Evolutionary conservation across 2,329 filamentous ascomycete species (phyloP).

Genomic region (Eutypella sp.): DNA sequence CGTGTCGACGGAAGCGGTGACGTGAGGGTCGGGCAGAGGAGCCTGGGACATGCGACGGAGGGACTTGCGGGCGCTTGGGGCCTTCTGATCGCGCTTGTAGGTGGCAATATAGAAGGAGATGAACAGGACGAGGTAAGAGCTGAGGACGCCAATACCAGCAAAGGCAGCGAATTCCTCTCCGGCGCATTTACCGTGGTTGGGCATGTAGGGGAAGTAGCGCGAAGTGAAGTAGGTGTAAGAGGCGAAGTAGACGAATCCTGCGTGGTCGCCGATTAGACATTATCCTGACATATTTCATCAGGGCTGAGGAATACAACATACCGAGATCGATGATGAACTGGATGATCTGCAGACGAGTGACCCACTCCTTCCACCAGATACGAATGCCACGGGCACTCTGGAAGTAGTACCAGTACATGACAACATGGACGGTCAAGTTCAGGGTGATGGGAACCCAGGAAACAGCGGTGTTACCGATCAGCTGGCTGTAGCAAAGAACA

Average conservation of each 20-base stretch:
- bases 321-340: slow-evolving; percentile 97
- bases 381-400: slow-evolving; percentile 91
- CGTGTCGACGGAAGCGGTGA: slow-evolving; percentile 57
- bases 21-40: slow-evolving; percentile 75
- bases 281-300: background rate
- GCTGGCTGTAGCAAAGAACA: slow-evolving; percentile 95
- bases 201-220: slow-evolving; percentile 80
- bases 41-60: slow-evolving; percentile 62
- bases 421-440: slow-evolving; percentile 90
- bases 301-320: slow-evolving; percentile 41
- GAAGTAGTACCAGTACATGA: slow-evolving; percentile 99
- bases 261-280: slow-evolving; percentile 17
- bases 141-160: slow-evolving; percentile 84
- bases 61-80: slow-evolving; percentile 72
- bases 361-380: slow-evolving; percentile 99
- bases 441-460: slow-evolving; percentile 93
- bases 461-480: slow-evolving; percentile 86
- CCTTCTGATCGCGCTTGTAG: slow-evolving; percentile 83
- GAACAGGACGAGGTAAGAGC: slow-evolving; percentile 94
- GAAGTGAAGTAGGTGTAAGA: slow-evolving; percentile 98
- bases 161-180: slow-evolving; percentile 97
- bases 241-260: slow-evolving; percentile 96
- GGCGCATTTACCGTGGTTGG: slow-evolving; percentile 79
- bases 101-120: slow-evolving; percentile 98
- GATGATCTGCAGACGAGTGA: slow-evolving; percentile 93